Conservation (phyloP, 2,329 filamentous ascomycete genomes). For the Colletotrichum navitas region DNA sequence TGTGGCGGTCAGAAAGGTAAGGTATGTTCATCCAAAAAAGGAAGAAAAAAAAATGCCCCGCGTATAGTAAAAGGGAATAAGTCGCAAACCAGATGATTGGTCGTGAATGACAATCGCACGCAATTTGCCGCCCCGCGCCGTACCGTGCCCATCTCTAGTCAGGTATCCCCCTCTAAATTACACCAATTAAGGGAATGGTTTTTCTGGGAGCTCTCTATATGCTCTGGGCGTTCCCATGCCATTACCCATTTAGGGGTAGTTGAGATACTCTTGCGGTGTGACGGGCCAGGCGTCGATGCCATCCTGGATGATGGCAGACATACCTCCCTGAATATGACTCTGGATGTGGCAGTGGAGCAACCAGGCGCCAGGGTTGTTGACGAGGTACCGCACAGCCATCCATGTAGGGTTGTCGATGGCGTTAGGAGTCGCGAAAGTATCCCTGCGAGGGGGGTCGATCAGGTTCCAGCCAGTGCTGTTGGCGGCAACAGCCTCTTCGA, state of each 20-base stretch:
- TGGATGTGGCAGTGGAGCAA: slow-evolving; percentile 69
- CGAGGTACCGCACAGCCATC: slow-evolving; percentile 67
- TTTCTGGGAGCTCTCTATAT: neutral
- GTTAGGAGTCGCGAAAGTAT: slow-evolving; percentile 58
- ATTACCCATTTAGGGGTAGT: slow-evolving; percentile 19
- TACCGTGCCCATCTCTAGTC: slow-evolving; percentile 10
- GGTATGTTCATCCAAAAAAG: slow-evolving; percentile 16
- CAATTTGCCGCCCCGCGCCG: slow-evolving; percentile 27
- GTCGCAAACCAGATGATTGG: slow-evolving; percentile 13
- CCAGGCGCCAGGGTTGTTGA: slow-evolving; percentile 65
- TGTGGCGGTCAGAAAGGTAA: slow-evolving; percentile 23
- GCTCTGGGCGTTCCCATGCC: neutral
- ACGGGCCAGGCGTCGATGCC: slow-evolving; percentile 59
- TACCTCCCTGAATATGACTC: slow-evolving; percentile 66
- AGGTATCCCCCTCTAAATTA: slow-evolving; percentile 15
- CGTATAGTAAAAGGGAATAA: slow-evolving; percentile 6
- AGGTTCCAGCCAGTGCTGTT: slow-evolving; percentile 68
- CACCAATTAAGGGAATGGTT: slow-evolving; percentile 2
- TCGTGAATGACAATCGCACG: slow-evolving; percentile 30
- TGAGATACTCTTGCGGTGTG: slow-evolving; percentile 55
- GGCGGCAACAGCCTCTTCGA: slow-evolving; percentile 63
- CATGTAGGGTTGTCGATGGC: slow-evolving; percentile 53
- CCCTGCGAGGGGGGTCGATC: slow-evolving; percentile 65
- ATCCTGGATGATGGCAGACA: slow-evolving; percentile 66
- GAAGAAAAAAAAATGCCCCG: neutral